Evolutionary conservation across 495 filamentous ascomycete genomes (phyloP).

Genomic region (Tuber aestivum): DNA sequence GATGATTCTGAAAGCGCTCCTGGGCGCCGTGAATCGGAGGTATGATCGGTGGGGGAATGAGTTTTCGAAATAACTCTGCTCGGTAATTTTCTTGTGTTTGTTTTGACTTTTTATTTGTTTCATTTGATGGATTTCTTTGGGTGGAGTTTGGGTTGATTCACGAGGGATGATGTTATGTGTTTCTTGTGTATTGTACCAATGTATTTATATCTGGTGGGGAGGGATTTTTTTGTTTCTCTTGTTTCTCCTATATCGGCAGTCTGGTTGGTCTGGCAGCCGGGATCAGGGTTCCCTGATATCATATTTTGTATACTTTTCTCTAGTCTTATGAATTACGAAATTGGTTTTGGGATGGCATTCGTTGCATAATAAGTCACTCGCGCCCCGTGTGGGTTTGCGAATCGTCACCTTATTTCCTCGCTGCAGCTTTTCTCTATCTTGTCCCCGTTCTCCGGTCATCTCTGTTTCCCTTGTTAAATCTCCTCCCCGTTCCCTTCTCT

Average conservation of each 20-base stretch:
- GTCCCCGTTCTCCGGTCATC: too few species aligned
- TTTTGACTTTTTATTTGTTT: not conserved
- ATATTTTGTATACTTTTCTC: not conserved
- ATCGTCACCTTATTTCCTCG: too few species aligned
- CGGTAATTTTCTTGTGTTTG: not conserved
- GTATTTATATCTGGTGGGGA: not conserved
- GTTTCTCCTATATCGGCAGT: not conserved
- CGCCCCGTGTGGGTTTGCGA: too few species aligned
- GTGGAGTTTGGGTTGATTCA: not conserved
- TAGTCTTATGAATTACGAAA: not conserved
- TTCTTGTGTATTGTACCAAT: not conserved
- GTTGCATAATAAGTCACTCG: too few species aligned
- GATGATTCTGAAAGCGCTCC: slow-evolving; percentile 39
- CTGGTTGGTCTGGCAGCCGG: not conserved
- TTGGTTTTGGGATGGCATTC: too few species aligned
- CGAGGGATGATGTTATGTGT: not conserved
- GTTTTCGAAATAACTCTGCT: slow-evolving; percentile 15
- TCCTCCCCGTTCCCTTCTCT: too few species aligned
- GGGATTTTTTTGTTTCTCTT: not conserved
- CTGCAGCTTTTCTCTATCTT: too few species aligned
- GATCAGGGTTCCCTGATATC: not conserved
- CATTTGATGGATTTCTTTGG: not conserved
- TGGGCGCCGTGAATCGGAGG: slow-evolving; percentile 39
- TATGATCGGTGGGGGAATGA: slow-evolving; percentile 35
- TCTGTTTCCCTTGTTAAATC: too few species aligned